Percentiles rank a stretch among this genome's conserved stretches.
These are phyloP conservation scores for Globisporangium spiculum DNA, from an alignment of 352 stramenopile species.

Conservation along the genomic window DNA sequence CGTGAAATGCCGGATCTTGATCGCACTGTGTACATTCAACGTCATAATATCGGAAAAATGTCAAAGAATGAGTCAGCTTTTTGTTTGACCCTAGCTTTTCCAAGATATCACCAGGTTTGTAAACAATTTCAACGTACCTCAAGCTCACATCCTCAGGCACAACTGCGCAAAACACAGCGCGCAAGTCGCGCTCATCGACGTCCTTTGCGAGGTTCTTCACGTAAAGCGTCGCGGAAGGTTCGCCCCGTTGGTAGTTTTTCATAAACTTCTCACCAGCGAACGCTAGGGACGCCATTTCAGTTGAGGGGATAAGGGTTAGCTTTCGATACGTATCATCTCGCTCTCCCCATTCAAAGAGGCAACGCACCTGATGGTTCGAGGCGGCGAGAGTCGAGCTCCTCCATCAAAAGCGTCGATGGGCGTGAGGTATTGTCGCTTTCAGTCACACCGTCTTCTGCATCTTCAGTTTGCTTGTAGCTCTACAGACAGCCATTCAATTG, in stretches of 20 bases:
- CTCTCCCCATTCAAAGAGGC: neutral
- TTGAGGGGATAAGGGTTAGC: neutral
- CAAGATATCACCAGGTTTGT: neutral
- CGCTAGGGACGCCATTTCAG: constrained; percentile 13
- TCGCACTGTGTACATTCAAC: constrained; percentile 22
- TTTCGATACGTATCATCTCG: neutral
- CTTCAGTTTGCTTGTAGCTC: neutral
- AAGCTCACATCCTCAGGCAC: constrained; percentile 21
- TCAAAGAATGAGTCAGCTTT: neutral
- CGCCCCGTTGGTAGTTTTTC: constrained; percentile 61
- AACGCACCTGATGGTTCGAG: constrained; percentile 14
- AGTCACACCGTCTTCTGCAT: neutral
- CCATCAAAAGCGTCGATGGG: neutral
- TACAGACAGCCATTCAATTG: neutral
- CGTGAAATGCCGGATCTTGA: constrained; percentile 71
- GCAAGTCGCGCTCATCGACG: constrained; percentile 42
- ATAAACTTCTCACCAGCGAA: constrained; percentile 54
- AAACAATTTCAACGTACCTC: constrained; percentile 7
- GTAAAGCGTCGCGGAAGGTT: constrained; percentile 60
- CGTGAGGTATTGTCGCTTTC: neutral
- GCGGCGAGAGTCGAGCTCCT: constrained; percentile 9
- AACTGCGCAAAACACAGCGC: constrained; percentile 46
- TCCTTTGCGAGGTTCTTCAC: constrained; percentile 78
- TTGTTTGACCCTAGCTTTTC: neutral
- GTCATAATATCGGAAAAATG: neutral